phyloP scores from a whole-genome alignment of 192 early-diverging fungal species.

The Coemansia furcata region DNA sequence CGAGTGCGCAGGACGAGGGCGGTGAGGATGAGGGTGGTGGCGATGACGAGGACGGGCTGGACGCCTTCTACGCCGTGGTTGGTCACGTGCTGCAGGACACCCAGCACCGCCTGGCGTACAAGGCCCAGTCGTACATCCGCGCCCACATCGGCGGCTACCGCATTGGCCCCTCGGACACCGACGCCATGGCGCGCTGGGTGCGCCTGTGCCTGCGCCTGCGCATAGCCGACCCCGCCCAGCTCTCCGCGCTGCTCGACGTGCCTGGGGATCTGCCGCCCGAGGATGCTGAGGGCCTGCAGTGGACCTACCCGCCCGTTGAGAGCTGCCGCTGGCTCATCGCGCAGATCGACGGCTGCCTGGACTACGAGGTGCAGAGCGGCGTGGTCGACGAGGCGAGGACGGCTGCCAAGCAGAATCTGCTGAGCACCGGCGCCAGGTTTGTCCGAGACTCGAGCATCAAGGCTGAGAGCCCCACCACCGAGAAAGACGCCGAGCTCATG shows the following conservation, averaged over 20 bases:
- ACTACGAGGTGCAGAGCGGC: conserved; percentile 27
- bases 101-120: conserved; percentile 85
- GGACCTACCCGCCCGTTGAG: conserved; percentile 35
- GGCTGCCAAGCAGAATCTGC: conserved; percentile 39
- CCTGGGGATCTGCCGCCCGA: background rate
- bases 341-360: conserved; percentile 44
- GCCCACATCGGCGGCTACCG: conserved; percentile 20
- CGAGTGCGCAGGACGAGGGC: background rate
- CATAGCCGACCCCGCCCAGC: conserved; percentile 16
- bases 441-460: conserved; percentile 13
- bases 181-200: conserved; percentile 18
- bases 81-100: conserved; percentile 83
- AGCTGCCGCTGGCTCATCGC: conserved; percentile 35
- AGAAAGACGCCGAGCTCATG: conserved; percentile 24
- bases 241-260: background rate
- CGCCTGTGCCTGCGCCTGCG: conserved; percentile 14
- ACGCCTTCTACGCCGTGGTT: conserved; percentile 65
- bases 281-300: conserved; percentile 21
- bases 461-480: background rate
- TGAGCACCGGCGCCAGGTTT: conserved; percentile 23
- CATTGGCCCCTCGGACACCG: conserved; percentile 12
- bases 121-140: conserved; percentile 77
- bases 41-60: conserved; percentile 49
- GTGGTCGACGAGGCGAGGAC: conserved; percentile 30
- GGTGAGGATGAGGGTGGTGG: background rate